These are phyloP conservation scores for Marchantia paleacea DNA, from an alignment of 225 moss, liverwort and hornwort species.

Conservation along the genomic window DNA sequence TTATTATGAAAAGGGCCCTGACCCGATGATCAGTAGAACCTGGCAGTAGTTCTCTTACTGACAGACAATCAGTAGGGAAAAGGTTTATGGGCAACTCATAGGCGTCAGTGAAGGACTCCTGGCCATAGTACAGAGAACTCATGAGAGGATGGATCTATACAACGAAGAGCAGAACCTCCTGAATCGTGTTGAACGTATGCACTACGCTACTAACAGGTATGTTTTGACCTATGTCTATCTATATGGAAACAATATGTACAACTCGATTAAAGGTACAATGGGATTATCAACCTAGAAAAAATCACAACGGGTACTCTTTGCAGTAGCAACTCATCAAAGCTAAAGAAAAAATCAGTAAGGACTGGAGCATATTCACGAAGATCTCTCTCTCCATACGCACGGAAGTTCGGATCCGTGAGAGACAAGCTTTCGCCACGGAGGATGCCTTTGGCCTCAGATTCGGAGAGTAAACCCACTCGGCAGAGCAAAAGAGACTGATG, in stretches of 20 bases:
- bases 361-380: neutral
- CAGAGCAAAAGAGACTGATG: neutral
- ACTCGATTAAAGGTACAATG: neutral
- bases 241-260: no score
- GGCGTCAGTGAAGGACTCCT: conserved; percentile 8
- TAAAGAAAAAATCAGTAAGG: neutral
- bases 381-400: neutral
- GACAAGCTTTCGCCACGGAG: neutral
- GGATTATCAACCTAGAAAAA: neutral
- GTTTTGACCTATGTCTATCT: neutral
- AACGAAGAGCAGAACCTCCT: neutral
- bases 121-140: conserved; percentile 4
- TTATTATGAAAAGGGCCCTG: conserved; percentile 18
- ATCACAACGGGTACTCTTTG: neutral
- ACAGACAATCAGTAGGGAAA: conserved; percentile 2
- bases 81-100: conserved; percentile 16
- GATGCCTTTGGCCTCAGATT: conserved; percentile 5
- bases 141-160: conserved; percentile 1
- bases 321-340: neutral
- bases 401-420: neutral
- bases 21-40: conserved; percentile 17
- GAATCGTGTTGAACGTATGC: neutral
- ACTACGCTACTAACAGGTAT: neutral
- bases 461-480: neutral
- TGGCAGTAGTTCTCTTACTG: conserved; percentile 14